phyloP scores from a whole-genome alignment of 2,329 filamentous ascomycete genomes.

The Pyricularia grisea region DNA sequence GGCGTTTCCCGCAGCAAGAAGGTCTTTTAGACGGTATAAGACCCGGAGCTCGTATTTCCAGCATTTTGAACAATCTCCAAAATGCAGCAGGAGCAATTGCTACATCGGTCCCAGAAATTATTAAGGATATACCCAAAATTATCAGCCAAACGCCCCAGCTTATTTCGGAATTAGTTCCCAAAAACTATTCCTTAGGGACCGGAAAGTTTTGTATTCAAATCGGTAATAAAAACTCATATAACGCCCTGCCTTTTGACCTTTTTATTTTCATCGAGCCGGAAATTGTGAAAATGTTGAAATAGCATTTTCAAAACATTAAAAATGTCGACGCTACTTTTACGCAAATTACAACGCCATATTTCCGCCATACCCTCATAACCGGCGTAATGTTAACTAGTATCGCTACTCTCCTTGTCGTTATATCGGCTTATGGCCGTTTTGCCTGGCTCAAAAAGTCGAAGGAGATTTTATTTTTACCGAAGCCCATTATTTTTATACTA shows the following conservation, averaged over 20 bases:
- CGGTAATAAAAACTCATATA: background rate
- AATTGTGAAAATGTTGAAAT: background rate
- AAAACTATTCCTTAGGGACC: background rate
- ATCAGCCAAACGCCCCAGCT: background rate
- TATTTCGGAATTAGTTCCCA: background rate
- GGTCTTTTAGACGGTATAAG: background rate
- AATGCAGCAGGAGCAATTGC: background rate
- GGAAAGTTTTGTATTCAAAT: background rate
- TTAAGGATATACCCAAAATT: background rate
- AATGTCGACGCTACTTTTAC: background rate
- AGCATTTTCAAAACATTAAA: background rate
- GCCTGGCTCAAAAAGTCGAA: background rate
- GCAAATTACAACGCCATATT: background rate
- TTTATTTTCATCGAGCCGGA: background rate
- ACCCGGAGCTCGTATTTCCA: background rate
- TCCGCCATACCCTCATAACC: background rate
- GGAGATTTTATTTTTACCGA: background rate
- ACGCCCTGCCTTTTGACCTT: background rate
- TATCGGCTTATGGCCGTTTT: background rate
- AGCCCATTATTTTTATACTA: background rate
- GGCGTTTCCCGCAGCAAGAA: background rate
- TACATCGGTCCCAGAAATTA: background rate
- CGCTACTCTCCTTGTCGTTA: background rate
- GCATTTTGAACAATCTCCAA: background rate
- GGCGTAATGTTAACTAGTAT: background rate